A percentile compares a stretch with the other conserved stretches of the same genome.
These are phyloP conservation scores for Pleurozium schreberi DNA, from an alignment of 225 moss, liverwort and hornwort genomes.

Conservation along the genomic window DNA sequence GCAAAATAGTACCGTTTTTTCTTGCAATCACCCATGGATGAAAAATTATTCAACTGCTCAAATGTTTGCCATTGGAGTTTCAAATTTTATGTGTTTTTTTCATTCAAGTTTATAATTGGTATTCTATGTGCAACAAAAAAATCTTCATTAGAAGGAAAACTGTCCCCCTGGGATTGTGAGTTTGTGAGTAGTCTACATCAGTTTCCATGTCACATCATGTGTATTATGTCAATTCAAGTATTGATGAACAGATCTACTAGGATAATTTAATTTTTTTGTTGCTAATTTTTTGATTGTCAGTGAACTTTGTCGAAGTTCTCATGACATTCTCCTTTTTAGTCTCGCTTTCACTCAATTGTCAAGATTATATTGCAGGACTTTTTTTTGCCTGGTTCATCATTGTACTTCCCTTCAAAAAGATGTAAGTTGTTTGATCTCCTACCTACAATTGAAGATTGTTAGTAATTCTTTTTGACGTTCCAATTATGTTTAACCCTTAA, in stretches of 20 bases:
- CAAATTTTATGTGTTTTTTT: neutral
- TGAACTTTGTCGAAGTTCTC: fast-evolving
- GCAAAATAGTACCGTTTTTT: too few relatives aligned
- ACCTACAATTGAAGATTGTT: fast-evolving
- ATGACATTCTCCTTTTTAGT: neutral
- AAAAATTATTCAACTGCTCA: neutral
- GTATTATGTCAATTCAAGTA: fast-evolving
- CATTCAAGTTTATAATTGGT: neutral
- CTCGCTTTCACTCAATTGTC: fast-evolving
- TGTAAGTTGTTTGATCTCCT: neutral
- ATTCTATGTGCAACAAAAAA: neutral
- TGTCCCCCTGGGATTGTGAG: fast-evolving
- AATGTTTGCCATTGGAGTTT: neutral
- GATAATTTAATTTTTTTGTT: neutral
- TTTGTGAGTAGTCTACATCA: fast-evolving
- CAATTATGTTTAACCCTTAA: fast-evolving
- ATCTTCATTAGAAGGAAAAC: neutral
- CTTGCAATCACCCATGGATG: too few relatives aligned
- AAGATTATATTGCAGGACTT: fast-evolving
- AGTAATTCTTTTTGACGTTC: neutral
- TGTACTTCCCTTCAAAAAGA: neutral
- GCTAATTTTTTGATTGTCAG: too few relatives aligned
- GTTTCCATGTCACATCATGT: fast-evolving
- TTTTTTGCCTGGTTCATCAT: neutral
- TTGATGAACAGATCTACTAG: fast-evolving